Conservation (phyloP, 192 early-diverging fungal species). For the Coemansia sp. region DNA sequence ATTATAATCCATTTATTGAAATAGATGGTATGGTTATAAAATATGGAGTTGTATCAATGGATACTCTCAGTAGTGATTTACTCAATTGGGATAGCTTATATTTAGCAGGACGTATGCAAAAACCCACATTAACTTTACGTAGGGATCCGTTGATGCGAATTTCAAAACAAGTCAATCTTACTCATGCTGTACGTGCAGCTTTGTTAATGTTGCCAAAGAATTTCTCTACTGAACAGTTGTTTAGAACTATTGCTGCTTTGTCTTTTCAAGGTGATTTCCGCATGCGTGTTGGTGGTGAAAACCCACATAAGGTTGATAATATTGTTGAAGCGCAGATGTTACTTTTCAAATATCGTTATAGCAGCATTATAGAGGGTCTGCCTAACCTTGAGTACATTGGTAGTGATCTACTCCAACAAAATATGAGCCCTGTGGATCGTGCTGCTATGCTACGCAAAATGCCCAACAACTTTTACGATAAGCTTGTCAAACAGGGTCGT, state of each 20-base stretch:
- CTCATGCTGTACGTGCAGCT: constrained; percentile 78
- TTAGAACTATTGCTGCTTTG: constrained; percentile 74
- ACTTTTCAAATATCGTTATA: constrained; percentile 50
- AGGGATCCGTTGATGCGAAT: constrained; percentile 51
- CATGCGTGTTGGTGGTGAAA: constrained; percentile 89
- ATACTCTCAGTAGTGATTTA: constrained; percentile 81
- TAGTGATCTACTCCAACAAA: constrained; percentile 58
- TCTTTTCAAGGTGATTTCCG: constrained; percentile 94
- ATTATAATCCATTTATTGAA: constrained; percentile 92
- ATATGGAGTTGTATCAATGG: constrained; percentile 95
- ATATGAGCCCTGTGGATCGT: constrained; percentile 61
- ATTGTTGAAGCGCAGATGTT: constrained; percentile 76
- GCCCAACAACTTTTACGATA: constrained; percentile 72
- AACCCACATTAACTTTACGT: constrained; percentile 64
- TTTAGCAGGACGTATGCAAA: constrained; percentile 94
- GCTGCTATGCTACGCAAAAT: constrained; percentile 75
- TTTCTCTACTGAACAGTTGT: constrained; percentile 83
- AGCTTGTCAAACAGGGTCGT: constrained; percentile 52
- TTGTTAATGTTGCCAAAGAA: constrained; percentile 78
- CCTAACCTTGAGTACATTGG: constrained; percentile 50
- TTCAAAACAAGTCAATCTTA: constrained; percentile 77
- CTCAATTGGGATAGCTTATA: constrained; percentile 95
- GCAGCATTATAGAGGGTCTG: constrained; percentile 52
- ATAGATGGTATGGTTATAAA: constrained; percentile 86
- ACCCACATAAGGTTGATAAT: constrained; percentile 93